These are phyloP conservation scores for Aspergillus awamori DNA, from an alignment of 2,329 filamentous ascomycete genomes.

Conservation along the genomic window DNA sequence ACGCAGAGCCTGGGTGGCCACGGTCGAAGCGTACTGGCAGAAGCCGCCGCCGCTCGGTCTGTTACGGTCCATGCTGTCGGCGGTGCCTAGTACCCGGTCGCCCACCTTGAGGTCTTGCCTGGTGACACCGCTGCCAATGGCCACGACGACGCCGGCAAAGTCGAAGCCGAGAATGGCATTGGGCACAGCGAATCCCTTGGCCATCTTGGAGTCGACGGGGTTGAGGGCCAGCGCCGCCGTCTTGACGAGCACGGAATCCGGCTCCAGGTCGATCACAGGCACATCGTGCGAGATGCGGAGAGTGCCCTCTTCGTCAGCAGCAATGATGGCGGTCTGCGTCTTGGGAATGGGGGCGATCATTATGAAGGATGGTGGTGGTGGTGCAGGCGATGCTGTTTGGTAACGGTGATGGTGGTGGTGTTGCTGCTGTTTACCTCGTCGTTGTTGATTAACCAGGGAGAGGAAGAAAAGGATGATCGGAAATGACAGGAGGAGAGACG, in stretches of 20 bases:
- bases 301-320: too few species aligned
- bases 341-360: too few species aligned
- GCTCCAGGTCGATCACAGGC: background rate
- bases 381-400: too few species aligned
- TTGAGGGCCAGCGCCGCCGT: background rate
- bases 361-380: too few species aligned
- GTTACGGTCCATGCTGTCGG: background rate
- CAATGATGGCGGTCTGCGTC: too few species aligned
- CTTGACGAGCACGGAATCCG: background rate
- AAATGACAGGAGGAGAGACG: too few species aligned
- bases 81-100: background rate
- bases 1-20: background rate
- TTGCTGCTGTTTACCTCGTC: too few species aligned
- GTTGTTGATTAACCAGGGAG: too few species aligned
- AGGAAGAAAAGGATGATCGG: too few species aligned
- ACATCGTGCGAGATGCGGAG: too few species aligned
- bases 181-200: background rate
- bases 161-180: background rate
- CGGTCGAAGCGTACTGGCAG: background rate
- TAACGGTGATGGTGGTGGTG: too few species aligned
- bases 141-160: background rate
- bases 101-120: background rate
- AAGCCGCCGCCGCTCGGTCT: background rate
- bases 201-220: background rate
- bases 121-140: background rate